Percentiles rank a stretch among this genome's conserved stretches.
These are phyloP conservation scores for Cladosporium oxysporum DNA, from an alignment of 2,329 filamentous ascomycete genomes.

Conservation along the genomic window DNA sequence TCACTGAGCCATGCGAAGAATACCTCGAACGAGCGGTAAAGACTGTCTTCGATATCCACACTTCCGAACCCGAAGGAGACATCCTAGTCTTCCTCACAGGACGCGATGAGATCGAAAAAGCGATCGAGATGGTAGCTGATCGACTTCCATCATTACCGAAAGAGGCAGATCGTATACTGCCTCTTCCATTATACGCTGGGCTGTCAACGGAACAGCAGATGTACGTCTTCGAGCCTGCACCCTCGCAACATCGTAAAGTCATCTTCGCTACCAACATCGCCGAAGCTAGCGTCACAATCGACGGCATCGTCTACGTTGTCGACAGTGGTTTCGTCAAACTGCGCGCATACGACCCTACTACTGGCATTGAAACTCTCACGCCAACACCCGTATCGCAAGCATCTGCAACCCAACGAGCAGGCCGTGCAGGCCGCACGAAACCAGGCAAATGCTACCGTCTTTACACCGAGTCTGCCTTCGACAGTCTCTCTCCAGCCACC, in stretches of 20 bases:
- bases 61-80: constrained; percentile 77
- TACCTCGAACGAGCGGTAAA: constrained; percentile 83
- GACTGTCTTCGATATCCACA: constrained; percentile 85
- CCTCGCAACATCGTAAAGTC: constrained; percentile 82
- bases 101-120: constrained; percentile 85
- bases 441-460: constrained; percentile 93
- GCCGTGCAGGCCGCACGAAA: constrained; percentile 83
- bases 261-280: constrained; percentile 95
- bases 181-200: constrained; percentile 85
- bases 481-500: constrained; percentile 68
- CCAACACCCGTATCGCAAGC: constrained; percentile 83
- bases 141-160: constrained; percentile 64
- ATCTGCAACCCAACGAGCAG: constrained; percentile 86
- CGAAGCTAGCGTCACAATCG: constrained; percentile 92
- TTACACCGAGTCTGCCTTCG: constrained; percentile 76
- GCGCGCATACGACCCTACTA: constrained; percentile 77
- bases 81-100: constrained; percentile 91
- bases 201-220: constrained; percentile 89
- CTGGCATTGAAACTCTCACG: constrained; percentile 85
- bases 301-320: constrained; percentile 86
- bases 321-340: constrained; percentile 92
- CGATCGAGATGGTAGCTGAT: constrained; percentile 77
- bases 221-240: constrained; percentile 85
- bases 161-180: constrained; percentile 61
- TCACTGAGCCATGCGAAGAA: constrained; percentile 76